phyloP scores from a whole-genome alignment of 164 flowering plant genomes.

The Kalanchoe fedtschenkoi region DNA sequence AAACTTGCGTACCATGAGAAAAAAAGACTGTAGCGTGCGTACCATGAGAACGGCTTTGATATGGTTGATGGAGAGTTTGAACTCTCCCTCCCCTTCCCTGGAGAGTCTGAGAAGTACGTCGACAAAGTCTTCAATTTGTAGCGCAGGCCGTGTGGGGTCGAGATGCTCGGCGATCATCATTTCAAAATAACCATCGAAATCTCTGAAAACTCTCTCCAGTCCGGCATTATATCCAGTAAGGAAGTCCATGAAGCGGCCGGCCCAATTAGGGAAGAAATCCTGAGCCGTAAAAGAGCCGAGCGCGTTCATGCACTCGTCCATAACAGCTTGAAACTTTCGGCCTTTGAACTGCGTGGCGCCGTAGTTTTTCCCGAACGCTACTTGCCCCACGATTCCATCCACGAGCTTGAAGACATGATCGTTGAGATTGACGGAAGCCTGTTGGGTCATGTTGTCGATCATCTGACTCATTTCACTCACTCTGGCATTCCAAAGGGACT shows the following conservation, averaged over 20 bases:
- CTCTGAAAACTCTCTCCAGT: background rate
- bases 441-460: background rate
- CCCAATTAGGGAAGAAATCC: slow-evolving; percentile 8
- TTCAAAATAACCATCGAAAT: slow-evolving; percentile 10
- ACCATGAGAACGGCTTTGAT: slow-evolving; percentile 10
- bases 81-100: background rate
- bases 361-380: slow-evolving; percentile 13
- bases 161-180: slow-evolving; percentile 9
- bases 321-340: background rate
- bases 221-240: slow-evolving; percentile 1
- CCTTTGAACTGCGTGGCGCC: background rate
- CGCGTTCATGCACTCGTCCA: slow-evolving; percentile 8
- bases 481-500: slow-evolving; percentile 6
- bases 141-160: background rate
- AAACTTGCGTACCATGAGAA: background rate
- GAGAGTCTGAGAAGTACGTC: slow-evolving; percentile 7
- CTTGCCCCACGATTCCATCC: slow-evolving; percentile 4
- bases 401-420: background rate
- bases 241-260: slow-evolving; percentile 2
- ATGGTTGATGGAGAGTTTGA: slow-evolving; percentile 2
- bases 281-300: slow-evolving; percentile 3
- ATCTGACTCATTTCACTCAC: background rate
- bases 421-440: background rate
- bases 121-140: slow-evolving; percentile 10
- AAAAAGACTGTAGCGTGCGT: background rate